Evolutionary conservation across 2,329 filamentous ascomycete genomes (phyloP), one percentile per base, ranked within the genome.

Genomic region (Aspergillus intermedius): DNA sequence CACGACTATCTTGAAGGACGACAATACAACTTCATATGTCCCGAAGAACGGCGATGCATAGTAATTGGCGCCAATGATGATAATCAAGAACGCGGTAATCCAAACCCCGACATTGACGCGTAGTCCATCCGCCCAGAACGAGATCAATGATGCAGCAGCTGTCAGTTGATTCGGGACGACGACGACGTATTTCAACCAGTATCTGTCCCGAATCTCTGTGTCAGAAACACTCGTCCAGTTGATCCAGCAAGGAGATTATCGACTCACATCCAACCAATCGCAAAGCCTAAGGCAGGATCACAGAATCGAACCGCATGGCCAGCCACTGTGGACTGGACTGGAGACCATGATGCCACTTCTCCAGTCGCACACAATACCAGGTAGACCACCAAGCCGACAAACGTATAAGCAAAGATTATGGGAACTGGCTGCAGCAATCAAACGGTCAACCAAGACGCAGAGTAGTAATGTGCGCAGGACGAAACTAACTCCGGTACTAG

Each of bases 81-180:
- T 55, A 25, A 82, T 71, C 10, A 87, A 69, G 68, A 87, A 83
- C 44, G 86, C 76, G 28, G 87, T 77, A 46, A 93, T 89, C 70
- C 82, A 91, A 12, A 91, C 83, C 48, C 86, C 87, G 0, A 86
- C 84, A 60, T 91, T 90, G 51, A 90, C 74, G 39, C 68, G 70
- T 0, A 86, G 77, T 17, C 79, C 72, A 6, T 74, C 66, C 7
- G 87, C 71, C 88, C 88, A 94, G 59, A 83, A 89, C 54, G 86
- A 80, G 44, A 94, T 84, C 47, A 91, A 84, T 25, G 93, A 70
- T 7, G 86, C 79, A 8, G 80, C 81, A 34, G 88, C 88, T 0
- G 88, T 91, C 37, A 93, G 74, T 63, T 94, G 88, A 61, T 91
- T 93, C 1, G 88, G 87, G 2, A 86, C 90, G 41, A 87, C 81